Conservation (phyloP, 805 yeast genomes). For the Wickerhamomyces chaumierensis region DNA sequence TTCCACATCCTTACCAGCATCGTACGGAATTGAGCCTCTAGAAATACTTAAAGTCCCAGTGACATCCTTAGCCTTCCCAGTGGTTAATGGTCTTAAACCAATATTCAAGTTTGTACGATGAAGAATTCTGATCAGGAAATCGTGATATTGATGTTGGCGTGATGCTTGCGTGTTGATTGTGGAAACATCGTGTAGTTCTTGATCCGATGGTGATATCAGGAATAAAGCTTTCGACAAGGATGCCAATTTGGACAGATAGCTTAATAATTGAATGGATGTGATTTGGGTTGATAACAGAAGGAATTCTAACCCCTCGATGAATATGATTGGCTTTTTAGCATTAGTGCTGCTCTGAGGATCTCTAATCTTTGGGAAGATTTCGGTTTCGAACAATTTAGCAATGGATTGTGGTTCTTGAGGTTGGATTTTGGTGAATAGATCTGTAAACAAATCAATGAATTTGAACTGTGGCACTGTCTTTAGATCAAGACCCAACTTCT, state of each 20-base stretch:
- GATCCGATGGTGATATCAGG: slow-evolving; percentile 30
- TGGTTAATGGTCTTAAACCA: slow-evolving; percentile 54
- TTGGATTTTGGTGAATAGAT: slow-evolving; percentile 29
- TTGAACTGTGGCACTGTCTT: slow-evolving; percentile 19
- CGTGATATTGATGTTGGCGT: slow-evolving; percentile 32
- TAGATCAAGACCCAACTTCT: slow-evolving; percentile 30
- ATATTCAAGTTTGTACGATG: slow-evolving; percentile 42
- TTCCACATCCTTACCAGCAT: slow-evolving; percentile 4
- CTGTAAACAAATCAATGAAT: slow-evolving; percentile 35
- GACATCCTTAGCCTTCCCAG: slow-evolving; percentile 76
- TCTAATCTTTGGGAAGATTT: neutral
- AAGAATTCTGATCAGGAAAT: slow-evolving; percentile 34
- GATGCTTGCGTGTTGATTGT: slow-evolving; percentile 13
- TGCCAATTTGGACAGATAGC: slow-evolving; percentile 24
- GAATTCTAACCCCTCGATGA: slow-evolving; percentile 38
- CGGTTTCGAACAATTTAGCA: slow-evolving; percentile 6
- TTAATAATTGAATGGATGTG: slow-evolving; percentile 24
- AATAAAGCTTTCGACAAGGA: slow-evolving; percentile 23
- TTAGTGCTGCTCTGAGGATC: neutral
- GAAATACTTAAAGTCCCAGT: slow-evolving; percentile 61
- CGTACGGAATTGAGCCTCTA: slow-evolving; percentile 30
- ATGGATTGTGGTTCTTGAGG: slow-evolving; percentile 6
- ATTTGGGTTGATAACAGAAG: slow-evolving; percentile 31
- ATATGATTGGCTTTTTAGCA: slow-evolving; percentile 16
- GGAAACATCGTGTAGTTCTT: slow-evolving; percentile 23